Evolutionary conservation across 2,329 filamentous ascomycete species (phyloP), one percentile per base, ranked within the genome.

Genomic region (Fonsecaea erecta): DNA sequence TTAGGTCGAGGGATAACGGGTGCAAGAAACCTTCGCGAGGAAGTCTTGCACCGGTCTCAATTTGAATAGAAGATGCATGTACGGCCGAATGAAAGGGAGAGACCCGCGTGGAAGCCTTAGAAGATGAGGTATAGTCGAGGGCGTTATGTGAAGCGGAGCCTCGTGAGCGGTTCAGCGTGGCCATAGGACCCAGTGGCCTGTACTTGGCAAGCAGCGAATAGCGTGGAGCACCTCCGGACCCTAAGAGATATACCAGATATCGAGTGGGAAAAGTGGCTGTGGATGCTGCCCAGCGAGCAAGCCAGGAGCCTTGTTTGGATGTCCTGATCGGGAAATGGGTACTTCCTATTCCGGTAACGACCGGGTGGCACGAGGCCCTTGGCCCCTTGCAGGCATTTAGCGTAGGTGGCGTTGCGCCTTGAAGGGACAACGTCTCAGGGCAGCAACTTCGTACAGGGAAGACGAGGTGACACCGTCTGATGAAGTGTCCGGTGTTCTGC

Each of bases 271-370:
- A 11, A 24, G 54, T 14, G 26, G 35, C 37, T 37, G 43, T 48
- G 43, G 51, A 30, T 1, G 5, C 12, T 16, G 9, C 5, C 4
- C 7, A 11, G 14, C 40, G 56, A 59, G 52, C 53, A 63, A 57
- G 18, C 32, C 61, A 54, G 40, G 28, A 30, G 16, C 8, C 18
- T 52, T 55, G 35, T 56, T 62, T 62, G 37, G 61, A 58, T 52
- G 9, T 16, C 61, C 61, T 30, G 16, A 30, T 58, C 26, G 14
- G 61, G 61, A 52, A 58, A 43, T 5, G 57, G 61, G 61, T 55
- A 62, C 21, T 62, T 1, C 59, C 52, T 34, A 43, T 43, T 32
- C 28, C 21, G 59, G 34, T 2, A 26, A 62, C 16, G 59, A 16
- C 14, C 18, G 32, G 12, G 32, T n/a, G 54, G 3, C 35, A 57